Evolutionary conservation across 768 basidiomycete species (phyloP), one percentile per base, ranked within the genome.

Genomic region (Kwoniella pini): DNA sequence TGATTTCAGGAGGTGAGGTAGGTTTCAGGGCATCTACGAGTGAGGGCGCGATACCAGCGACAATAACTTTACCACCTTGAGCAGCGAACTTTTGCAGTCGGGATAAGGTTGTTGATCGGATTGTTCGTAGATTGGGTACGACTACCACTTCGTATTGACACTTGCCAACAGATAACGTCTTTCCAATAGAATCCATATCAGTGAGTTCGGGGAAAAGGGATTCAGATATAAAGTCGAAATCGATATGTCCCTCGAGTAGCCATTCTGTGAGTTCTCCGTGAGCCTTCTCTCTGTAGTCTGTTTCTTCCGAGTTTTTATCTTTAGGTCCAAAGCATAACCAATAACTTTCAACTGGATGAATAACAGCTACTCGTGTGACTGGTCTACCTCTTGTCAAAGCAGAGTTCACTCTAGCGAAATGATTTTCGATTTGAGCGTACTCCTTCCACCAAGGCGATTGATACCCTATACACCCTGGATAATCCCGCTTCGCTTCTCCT

Each of bases 151-250:
- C 66, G 40, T 72, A 72, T 13, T 61, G 36, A 39, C 61, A 65
- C 13, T 70, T 13, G 2, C 69, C 68, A 5, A 72, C 71, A 2
- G 58, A 56, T n/a, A 72, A 21, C 3, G 42, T 55, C 21, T 55
- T 44, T 3, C 57, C 54, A 30, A 65, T 67, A 0, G 53, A 44
- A 13, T 59, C 60, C 11, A 67, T 10, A 13, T 40, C 19, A 2
- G 66, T 68, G 15, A 60, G 64, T 9, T 43, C 64, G 1, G 57
- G 62, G 44, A 72, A 65, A 2, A 72, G 64, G 9, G 58, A 62
- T 57, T 72, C 71, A 10, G 66, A 63, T 45, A 72, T 68, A 49
- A 72, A 72, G 55, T 72, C 71, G 44, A 72, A 72, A 46, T 72
- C 71, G 27, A 68, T 46, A 36, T 62, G 62, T 13, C 63, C 65